These are phyloP conservation scores for Camelina laxa DNA, from an alignment of 345 rosid genomes.

Conservation along the genomic window DNA sequence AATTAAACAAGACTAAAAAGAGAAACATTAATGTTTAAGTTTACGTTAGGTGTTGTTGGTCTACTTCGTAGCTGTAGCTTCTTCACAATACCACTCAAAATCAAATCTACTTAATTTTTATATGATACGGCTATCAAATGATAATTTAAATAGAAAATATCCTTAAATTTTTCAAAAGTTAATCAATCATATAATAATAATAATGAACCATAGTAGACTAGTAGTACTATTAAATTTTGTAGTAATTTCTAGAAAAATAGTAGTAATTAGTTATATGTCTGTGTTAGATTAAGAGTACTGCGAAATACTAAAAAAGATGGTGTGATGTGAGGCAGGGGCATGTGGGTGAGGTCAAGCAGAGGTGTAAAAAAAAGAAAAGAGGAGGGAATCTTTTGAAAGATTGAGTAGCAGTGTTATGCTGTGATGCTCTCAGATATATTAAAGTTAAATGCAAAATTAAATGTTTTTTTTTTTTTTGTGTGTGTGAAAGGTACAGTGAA, in stretches of 20 bases:
- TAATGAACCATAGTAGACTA: too few species aligned
- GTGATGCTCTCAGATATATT: slow-evolving; percentile 12
- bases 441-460: slow-evolving; percentile 31
- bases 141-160: neutral
- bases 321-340: slow-evolving; percentile 35
- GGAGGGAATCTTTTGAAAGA: slow-evolving; percentile 39
- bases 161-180: neutral
- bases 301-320: slow-evolving; percentile 5
- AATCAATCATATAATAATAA: neutral
- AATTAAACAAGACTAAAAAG: neutral
- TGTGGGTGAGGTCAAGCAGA: slow-evolving; percentile 46
- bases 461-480: neutral
- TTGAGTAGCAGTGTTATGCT: slow-evolving; percentile 25
- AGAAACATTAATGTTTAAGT: slow-evolving; percentile 31
- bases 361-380: slow-evolving; percentile 21
- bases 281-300: slow-evolving; percentile 9
- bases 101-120: neutral
- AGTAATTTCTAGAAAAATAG: too few species aligned
- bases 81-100: neutral
- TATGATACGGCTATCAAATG: neutral
- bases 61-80: neutral
- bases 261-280: too few species aligned
- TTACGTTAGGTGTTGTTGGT: slow-evolving; percentile 1
- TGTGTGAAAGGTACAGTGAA: slow-evolving; percentile 17
- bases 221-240: too few species aligned